Evolutionary conservation across 768 basidiomycete genomes (phyloP).

Genomic region (Podaxis sp.): DNA sequence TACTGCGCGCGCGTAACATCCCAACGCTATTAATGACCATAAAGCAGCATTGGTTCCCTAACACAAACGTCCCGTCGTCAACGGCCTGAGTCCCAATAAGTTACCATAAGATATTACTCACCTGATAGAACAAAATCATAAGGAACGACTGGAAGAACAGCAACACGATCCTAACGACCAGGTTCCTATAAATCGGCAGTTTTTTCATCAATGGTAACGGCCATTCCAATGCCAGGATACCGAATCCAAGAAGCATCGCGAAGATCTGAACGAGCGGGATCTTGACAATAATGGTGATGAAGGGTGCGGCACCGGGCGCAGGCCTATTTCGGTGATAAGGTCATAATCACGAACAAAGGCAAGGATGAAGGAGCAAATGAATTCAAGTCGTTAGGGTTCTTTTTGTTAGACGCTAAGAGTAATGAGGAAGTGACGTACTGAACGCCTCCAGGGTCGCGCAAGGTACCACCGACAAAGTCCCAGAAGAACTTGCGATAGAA

Average conservation of each 20-base stretch:
- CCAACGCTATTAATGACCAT: conserved; percentile 72
- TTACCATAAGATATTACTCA: conserved; percentile 2
- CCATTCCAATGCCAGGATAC: conserved; percentile 68
- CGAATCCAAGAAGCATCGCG: conserved; percentile 58
- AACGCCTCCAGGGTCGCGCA: conserved; percentile 76
- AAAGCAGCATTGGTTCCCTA: conserved; percentile 85
- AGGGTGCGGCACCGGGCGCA: conserved; percentile 55
- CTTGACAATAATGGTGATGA: conserved; percentile 77
- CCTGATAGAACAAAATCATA: conserved; percentile 76
- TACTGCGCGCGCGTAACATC: conserved; percentile 67
- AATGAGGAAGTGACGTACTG: conserved; percentile 51
- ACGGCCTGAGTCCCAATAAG: neutral
- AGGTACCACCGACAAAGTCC: conserved; percentile 85
- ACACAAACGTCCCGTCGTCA: conserved; percentile 11
- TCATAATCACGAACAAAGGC: neutral
- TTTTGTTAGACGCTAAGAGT: neutral
- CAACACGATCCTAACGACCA: conserved; percentile 59
- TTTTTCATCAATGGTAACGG: conserved; percentile 62
- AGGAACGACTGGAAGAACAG: conserved; percentile 65
- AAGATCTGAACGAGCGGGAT: conserved; percentile 72
- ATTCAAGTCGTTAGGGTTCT: neutral
- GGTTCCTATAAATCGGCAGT: conserved; percentile 62
- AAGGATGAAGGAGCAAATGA: neutral
- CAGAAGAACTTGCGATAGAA: conserved; percentile 94
- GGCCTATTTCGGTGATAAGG: conserved; percentile 42